Evolutionary conservation across 225 moss, liverwort and hornwort genomes (phyloP), one percentile per base, ranked within the genome.

Genomic region (Physcomitrium patens): DNA sequence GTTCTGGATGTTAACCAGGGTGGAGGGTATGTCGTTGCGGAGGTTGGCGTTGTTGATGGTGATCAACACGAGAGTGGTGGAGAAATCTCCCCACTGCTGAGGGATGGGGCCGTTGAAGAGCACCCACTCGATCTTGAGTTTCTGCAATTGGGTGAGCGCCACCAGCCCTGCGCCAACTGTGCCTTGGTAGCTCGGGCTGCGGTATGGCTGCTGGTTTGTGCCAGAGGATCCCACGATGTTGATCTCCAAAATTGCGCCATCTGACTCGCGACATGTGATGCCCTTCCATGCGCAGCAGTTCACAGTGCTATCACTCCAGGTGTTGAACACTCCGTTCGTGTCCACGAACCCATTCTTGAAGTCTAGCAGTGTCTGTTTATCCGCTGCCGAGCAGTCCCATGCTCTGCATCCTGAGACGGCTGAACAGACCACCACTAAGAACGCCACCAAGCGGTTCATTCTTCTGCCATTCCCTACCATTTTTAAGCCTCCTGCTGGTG

Each of bases 21-120:
- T 52, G 57, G 85, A 80, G 13, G 87, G 87, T 59, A 88, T 88
- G 68, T 82, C 77, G 57, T 44, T 31, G 24, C 84, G 87, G 15
- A 88, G 85, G 65, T 88, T 78, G 75, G 79, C 79, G 72, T 88
- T 3, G 88, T 88, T 88, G 58, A 88, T 27, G 27, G 80, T 85
- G 65, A 88, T 68, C 79, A 45, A 77, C n/a, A 67, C 7, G 6
- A 88, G 65, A 50, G 59, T 69, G 52, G 65, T 68, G 18, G 88
- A 85, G 56, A 88, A 88, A 0, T 56, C 75, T 0, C 77, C 68
- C 88, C 88, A 88, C 28, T 51, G 26, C 13, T 72, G 66, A 5
- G 88, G 88, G 37, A 88, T 88, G 55, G 0, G 60, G 60, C 62
- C 56, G 69, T 80, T 73, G 63, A 88, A 59, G 1, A 78, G 63